These are phyloP conservation scores for Fomitopsis pinicola DNA, from an alignment of 1,284 basidiomycete species.

Conservation along the genomic window DNA sequence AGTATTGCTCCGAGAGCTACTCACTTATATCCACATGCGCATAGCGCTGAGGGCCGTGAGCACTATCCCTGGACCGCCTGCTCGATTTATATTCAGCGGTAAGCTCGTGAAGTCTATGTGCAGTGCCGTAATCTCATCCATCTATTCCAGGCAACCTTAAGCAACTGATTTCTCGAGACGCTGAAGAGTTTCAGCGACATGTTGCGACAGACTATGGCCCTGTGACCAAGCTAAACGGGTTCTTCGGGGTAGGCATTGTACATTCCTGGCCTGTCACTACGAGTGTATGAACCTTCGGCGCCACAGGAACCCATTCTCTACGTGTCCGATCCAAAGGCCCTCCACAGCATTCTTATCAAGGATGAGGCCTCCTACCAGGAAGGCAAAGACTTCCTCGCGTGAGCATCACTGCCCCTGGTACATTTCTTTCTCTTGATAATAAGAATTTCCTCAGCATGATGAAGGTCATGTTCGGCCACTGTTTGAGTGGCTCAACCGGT, in stretches of 20 bases:
- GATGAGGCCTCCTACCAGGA: constrained; percentile 14
- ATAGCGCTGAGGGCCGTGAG: background rate
- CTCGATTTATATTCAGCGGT: background rate
- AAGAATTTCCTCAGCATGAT: constrained; percentile 5
- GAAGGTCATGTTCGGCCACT: constrained; percentile 9
- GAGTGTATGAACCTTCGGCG: too few relatives aligned
- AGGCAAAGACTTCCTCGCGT: constrained; percentile 12
- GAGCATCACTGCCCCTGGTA: background rate
- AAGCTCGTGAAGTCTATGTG: background rate
- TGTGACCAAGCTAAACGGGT: constrained; percentile 7
- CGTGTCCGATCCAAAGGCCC: constrained; percentile 13
- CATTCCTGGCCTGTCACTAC: background rate
- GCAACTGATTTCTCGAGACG: constrained; percentile 13
- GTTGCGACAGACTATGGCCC: background rate
- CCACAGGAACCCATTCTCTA: constrained; percentile 13
- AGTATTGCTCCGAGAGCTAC: too few relatives aligned
- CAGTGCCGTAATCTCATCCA: background rate
- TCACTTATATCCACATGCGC: too few relatives aligned
- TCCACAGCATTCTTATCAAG: constrained; percentile 16
- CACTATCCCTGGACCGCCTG: background rate
- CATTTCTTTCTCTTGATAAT: background rate
- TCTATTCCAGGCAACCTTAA: constrained; percentile 10
- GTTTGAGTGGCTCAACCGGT: constrained; percentile 11
- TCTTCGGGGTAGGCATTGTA: constrained; percentile 7
- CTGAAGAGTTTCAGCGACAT: constrained; percentile 3